Conservation (phyloP, 2,329 filamentous ascomycete species). For the Aspergillus sojae region DNA sequence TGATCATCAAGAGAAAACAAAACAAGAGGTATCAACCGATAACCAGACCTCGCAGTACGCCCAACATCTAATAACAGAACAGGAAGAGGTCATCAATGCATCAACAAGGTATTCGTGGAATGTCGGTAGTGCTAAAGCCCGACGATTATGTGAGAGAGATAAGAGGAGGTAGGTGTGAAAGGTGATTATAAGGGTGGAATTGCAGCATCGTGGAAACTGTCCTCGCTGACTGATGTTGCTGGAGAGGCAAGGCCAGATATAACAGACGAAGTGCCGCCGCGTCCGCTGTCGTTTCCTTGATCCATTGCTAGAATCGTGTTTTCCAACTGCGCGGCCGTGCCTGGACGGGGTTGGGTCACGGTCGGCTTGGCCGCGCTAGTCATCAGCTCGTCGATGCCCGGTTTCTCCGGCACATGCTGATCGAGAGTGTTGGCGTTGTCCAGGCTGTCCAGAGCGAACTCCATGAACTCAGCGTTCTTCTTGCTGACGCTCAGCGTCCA, state of each 20-base stretch:
- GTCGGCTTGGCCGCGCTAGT: constrained; percentile 31
- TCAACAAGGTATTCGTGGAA: neutral
- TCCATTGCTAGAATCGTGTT: constrained; percentile 32
- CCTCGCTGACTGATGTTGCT: constrained; percentile 39
- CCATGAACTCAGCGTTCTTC: constrained; percentile 61
- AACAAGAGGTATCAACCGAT: constrained; percentile 3
- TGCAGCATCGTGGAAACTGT: constrained; percentile 30
- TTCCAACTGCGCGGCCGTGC: constrained; percentile 21
- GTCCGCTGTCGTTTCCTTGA: constrained; percentile 18
- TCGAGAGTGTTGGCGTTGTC: constrained; percentile 71
- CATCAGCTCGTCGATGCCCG: constrained; percentile 56
- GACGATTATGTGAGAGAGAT: neutral
- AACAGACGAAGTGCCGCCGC: constrained; percentile 35
- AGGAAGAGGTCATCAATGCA: constrained; percentile 5
- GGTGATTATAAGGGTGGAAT: constrained; percentile 14
- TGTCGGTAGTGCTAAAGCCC: neutral
- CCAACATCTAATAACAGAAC: constrained; percentile 3
- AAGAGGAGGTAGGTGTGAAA: neutral
- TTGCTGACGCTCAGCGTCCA: constrained; percentile 91
- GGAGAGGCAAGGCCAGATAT: constrained; percentile 42
- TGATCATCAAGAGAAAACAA: neutral
- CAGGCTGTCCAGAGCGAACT: constrained; percentile 75
- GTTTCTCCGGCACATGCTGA: constrained; percentile 72
- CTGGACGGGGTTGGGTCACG: constrained; percentile 22
- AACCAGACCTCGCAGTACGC: constrained; percentile 1